Evolutionary conservation across 176 grass and related monocot species (phyloP), one percentile per base, ranked within the genome.

Genomic region (Eleusine indica): DNA sequence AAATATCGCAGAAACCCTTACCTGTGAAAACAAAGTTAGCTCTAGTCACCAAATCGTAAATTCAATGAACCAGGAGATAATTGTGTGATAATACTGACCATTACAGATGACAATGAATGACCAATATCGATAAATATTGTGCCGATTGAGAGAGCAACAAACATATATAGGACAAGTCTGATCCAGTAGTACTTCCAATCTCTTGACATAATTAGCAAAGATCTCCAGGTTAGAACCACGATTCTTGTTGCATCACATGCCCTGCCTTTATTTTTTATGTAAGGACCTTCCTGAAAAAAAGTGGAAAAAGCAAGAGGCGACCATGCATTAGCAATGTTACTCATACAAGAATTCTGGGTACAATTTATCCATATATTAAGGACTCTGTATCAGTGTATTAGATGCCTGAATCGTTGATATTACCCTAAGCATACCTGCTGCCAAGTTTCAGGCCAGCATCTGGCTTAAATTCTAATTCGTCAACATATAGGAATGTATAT

Each of bases 151-250:
- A 98, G 53, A 3, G 92, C 42, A 68, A 95, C 83, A 76, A 98
- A 82, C 87, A 98, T 84, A 82, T 91, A 91, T 63, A 95, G 88
- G 49, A 71, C 68, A 87, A 98, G 80, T 46, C 95, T 91, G 65
- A 87, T 95, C 95, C 95, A 98, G 81, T 91, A 98, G 71, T 98
- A 95, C 64, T 91, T 93, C 92, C 92, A 95, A 76, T 95, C 91
- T 85, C 95, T 90, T 63, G 95, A 98, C 95, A 98, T 98, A 49
- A 98, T 89, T 68, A 95, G 39, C 85, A 98, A 79, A 22, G 95
- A 95, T 70, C 95, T 94, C 95, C 95, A 98, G 38, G 95, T 91
- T 16, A 98, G 82, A 65, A 98, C 80, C 25, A 83, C 81, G 28
- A 94, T 88, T 84, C 91, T 83, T 68, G 85, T 88, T 72, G 75